Percentiles rank a stretch among this genome's conserved stretches.
Evolutionary conservation across 1,284 basidiomycete genomes (phyloP).

Genomic region (Testicularia cyperi): DNA sequence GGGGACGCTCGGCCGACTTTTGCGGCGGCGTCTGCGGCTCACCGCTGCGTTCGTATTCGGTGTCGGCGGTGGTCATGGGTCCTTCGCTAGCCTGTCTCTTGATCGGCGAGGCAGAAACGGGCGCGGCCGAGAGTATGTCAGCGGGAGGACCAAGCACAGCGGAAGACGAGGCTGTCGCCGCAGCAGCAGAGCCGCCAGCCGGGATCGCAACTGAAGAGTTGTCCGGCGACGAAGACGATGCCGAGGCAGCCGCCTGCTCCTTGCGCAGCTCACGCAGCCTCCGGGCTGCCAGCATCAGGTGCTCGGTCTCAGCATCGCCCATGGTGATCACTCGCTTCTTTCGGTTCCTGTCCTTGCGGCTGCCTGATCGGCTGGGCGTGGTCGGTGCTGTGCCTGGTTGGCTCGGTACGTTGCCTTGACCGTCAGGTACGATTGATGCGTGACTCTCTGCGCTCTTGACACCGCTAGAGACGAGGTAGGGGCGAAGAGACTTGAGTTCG

Average conservation of each 20-base stretch:
- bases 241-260: slow-evolving; percentile 17
- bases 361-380: slow-evolving; percentile 38
- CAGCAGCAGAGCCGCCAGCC: slow-evolving; percentile 2
- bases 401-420: slow-evolving; percentile 8
- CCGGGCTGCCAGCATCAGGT: slow-evolving; percentile 61
- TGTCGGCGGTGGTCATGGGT: slow-evolving; percentile 18
- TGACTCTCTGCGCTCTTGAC: slow-evolving; percentile 19
- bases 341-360: slow-evolving; percentile 30
- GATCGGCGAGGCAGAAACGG: slow-evolving; percentile 20
- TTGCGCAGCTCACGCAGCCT: slow-evolving; percentile 49
- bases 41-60: slow-evolving; percentile 3
- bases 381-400: slow-evolving; percentile 24
- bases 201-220: not conserved
- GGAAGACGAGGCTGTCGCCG: slow-evolving; percentile 2
- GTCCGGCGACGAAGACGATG: slow-evolving; percentile 2
- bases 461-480: slow-evolving; percentile 48
- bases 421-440: not conserved
- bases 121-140: slow-evolving; percentile 10
- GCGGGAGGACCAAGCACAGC: slow-evolving; percentile 11
- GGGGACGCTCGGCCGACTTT: slow-evolving; percentile 24
- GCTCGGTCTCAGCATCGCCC: slow-evolving; percentile 62
- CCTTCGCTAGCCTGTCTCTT: slow-evolving; percentile 41
- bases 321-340: slow-evolving; percentile 50
- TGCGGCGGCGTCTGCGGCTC: slow-evolving; percentile 27
- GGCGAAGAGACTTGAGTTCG: slow-evolving; percentile 52